Evolutionary conservation across 164 flowering plant species (phyloP).

Genomic region (Kalanchoe fedtschenkoi): DNA sequence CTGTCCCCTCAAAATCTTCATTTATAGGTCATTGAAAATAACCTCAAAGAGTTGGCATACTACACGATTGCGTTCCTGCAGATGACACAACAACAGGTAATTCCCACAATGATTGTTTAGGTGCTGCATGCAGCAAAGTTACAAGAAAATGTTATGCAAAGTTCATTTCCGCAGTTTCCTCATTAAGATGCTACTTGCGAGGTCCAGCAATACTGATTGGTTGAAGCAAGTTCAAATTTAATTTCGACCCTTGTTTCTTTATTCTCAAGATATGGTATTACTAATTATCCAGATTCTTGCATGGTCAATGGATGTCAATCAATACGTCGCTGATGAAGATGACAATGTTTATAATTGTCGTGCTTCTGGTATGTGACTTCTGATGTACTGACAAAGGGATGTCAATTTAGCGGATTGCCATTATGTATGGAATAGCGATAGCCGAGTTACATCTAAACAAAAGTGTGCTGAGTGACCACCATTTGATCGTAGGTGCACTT

Average conservation of each 20-base stretch:
- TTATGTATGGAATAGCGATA: background rate
- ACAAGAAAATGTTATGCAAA: background rate
- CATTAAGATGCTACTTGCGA: background rate
- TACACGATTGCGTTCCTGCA: constrained; percentile 78
- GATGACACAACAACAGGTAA: constrained; percentile 89
- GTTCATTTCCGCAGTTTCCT: background rate
- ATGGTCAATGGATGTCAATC: constrained; percentile 87
- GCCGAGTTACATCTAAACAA: background rate
- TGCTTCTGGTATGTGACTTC: constrained; percentile 57
- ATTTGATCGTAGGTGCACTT: constrained; percentile 41
- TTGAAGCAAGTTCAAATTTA: background rate
- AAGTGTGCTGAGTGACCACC: background rate
- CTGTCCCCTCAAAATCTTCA: constrained; percentile 6
- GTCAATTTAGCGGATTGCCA: too few relatives aligned
- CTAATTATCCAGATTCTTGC: constrained; percentile 40
- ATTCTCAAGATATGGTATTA: background rate
- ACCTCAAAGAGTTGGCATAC: constrained; percentile 61
- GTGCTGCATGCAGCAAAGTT: too few relatives aligned
- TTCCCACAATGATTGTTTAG: background rate
- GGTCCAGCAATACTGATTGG: background rate
- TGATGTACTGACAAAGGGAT: too few relatives aligned
- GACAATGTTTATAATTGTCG: constrained; percentile 76
- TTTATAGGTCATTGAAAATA: constrained; percentile 44
- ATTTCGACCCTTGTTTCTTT: background rate
- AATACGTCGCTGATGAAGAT: constrained; percentile 94